Base-by-base conservation (phyloP, 2,329 filamentous ascomycete species). In the Zelopaecilomyces penicillatus region DNA sequence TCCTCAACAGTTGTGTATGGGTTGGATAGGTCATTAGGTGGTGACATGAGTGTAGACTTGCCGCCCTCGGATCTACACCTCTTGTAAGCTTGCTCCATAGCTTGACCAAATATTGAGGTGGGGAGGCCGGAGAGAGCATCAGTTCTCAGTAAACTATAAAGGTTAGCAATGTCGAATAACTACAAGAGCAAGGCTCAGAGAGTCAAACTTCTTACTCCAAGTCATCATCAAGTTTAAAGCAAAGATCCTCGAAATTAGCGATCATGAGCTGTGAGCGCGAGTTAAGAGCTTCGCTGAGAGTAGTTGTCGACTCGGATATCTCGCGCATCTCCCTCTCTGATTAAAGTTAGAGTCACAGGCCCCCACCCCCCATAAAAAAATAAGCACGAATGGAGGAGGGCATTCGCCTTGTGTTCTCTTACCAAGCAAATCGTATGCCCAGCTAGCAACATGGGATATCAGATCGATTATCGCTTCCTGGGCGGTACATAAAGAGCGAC, bases 81-180 rank as follows among this genome's bases (percentile, higher is more conserved):
- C 5, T 37, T 40, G 32, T 71, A 71, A 1, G 62, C 50, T 0
- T 26, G 12, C 31, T 66, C 57, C 66, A 71, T 65, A 0, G 55
- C 52, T 42, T 57, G 45, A 0, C 65, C 65, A 4, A 69, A 59
- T 8, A 65, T 53, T 0, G 68, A 68, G 2, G 59, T 70, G 11
- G 57, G 55, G 11, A 69, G 54, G 5, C 62, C 54, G 0, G 66
- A 63, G 4, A 70, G 50, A 0, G 57, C 56, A 37, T 66, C 57
- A 4, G 57, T 64, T 26, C 54, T 55, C 4, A 70, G 49, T 3
- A 50, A 52, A 1, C 67, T 70, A 32, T 0, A 5, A 10, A 10
- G 12, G 38, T 40, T 10, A 39, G 37, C 26, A 30, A 29, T 26
- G 12, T 4, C 11, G n/a, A 26, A 19, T 2, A 6, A 10, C 9